These are phyloP conservation scores for Umbelopsis sp. DNA, from an alignment of 192 early-diverging fungal species.

Conservation along the genomic window DNA sequence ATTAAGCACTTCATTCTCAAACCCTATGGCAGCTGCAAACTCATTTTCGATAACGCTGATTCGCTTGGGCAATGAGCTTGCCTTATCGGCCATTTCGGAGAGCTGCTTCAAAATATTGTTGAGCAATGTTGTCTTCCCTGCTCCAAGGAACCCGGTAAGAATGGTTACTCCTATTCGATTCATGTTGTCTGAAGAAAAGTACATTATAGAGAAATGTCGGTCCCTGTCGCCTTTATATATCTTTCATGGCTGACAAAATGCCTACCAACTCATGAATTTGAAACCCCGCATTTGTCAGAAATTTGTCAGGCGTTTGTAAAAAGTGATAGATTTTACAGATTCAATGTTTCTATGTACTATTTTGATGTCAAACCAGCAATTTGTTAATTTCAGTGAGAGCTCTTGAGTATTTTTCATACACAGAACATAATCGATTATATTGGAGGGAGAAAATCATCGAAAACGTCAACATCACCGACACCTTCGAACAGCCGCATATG, in stretches of 20 bases:
- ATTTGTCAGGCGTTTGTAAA: not conserved
- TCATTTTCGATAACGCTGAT: slow-evolving; percentile 47
- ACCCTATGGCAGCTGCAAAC: slow-evolving; percentile 51
- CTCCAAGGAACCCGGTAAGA: slow-evolving; percentile 64
- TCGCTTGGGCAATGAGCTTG: slow-evolving; percentile 14
- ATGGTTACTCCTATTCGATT: slow-evolving; percentile 59
- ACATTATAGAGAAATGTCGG: too few species aligned
- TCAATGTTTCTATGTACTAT: not conserved
- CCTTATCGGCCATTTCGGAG: slow-evolving; percentile 7
- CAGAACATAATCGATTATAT: slow-evolving; percentile 1
- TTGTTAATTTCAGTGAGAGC: too few species aligned
- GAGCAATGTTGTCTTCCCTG: slow-evolving; percentile 39
- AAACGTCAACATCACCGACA: not conserved
- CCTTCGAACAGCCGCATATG: slow-evolving; percentile 37
- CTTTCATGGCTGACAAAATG: not conserved
- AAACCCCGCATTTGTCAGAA: not conserved
- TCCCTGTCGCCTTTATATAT: not conserved
- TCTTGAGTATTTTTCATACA: slow-evolving; percentile 1
- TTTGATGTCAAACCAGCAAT: too few species aligned
- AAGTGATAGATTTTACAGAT: not conserved
- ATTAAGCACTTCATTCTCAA: slow-evolving; percentile 33
- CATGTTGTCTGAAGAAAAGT: not conserved
- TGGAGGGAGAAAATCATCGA: not conserved
- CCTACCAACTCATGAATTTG: not conserved
- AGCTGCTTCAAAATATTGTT: slow-evolving; percentile 33